Conservation (phyloP, 208 protist species). For the Acanthamoeba royreba region DNA sequence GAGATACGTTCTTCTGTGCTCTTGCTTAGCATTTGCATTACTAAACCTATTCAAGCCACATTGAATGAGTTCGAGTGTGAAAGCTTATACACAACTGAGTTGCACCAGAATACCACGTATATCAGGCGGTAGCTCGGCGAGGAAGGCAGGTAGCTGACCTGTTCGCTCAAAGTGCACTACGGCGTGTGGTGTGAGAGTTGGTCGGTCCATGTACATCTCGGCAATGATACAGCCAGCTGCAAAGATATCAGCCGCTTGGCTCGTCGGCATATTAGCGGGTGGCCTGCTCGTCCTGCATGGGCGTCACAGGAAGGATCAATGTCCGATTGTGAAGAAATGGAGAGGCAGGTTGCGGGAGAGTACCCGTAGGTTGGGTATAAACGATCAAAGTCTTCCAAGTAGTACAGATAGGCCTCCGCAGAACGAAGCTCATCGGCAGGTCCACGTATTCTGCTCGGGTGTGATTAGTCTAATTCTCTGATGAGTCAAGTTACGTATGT, state of each 20-base stretch:
- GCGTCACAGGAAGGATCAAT: not conserved
- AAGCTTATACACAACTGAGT: not conserved
- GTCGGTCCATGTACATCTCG: constrained; percentile 47
- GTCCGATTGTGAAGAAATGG: not conserved
- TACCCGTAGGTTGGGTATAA: not conserved
- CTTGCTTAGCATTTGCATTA: not conserved
- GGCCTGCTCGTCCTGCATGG: not conserved
- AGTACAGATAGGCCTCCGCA: not conserved
- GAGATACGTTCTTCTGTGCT: not conserved
- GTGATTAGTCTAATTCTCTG: not conserved
- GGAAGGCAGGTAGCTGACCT: not conserved
- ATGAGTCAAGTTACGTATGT: not conserved
- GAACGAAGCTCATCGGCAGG: not conserved
- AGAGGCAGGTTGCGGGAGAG: not conserved
- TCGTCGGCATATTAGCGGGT: not conserved
- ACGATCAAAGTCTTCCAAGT: not conserved
- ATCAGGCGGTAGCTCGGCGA: not conserved
- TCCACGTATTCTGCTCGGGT: not conserved
- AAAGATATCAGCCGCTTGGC: constrained; percentile 57
- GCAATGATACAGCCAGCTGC: constrained; percentile 62
- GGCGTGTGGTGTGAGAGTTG: not conserved
- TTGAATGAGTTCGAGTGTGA: not conserved
- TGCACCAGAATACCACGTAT: not conserved
- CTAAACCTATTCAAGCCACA: not conserved
- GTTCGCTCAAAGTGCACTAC: not conserved